A percentile compares a stretch with the other conserved stretches of the same genome.
phyloP scores from a whole-genome alignment of 495 filamentous ascomycete species.

The Zalerion maritima region DNA sequence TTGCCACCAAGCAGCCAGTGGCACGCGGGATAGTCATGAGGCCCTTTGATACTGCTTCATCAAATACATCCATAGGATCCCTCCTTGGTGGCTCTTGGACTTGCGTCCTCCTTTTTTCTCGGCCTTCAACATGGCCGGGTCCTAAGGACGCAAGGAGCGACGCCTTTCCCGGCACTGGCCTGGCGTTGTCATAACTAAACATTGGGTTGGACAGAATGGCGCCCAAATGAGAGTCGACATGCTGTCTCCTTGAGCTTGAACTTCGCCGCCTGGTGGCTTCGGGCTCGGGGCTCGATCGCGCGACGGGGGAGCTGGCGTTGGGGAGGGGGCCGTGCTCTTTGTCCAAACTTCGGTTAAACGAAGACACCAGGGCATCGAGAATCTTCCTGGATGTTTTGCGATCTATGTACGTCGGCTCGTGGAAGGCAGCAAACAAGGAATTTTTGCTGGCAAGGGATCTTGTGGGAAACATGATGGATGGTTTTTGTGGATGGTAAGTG shows the following conservation, averaged over 20 bases:
- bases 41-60: conserved; percentile 23
- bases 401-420: conserved; percentile 27
- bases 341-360: conserved; percentile 65
- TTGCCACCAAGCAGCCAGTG: conserved; percentile 23
- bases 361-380: conserved; percentile 52
- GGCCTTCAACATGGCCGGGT: no score
- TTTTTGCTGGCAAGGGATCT: no score
- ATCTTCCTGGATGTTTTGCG: conserved; percentile 49
- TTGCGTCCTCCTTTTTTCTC: background rate
- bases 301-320: conserved; percentile 2
- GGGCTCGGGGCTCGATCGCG: conserved; percentile 1
- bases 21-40: conserved; percentile 28
- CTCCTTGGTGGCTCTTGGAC: background rate
- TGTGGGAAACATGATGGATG: no score
- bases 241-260: conserved; percentile 19
- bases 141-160: no score
- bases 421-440: conserved; percentile 24
- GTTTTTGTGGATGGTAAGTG: no score
- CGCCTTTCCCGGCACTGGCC: no score
- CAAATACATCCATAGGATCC: conserved; percentile 21
- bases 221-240: conserved; percentile 42
- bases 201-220: conserved; percentile 60
- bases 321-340: conserved; percentile 37
- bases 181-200: conserved; percentile 20
- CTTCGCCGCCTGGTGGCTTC: conserved; percentile 12